Percentiles rank a stretch among this genome's conserved stretches.
Evolutionary conservation across 495 filamentous ascomycete species (phyloP).

Genomic region (Xylaria venustula): DNA sequence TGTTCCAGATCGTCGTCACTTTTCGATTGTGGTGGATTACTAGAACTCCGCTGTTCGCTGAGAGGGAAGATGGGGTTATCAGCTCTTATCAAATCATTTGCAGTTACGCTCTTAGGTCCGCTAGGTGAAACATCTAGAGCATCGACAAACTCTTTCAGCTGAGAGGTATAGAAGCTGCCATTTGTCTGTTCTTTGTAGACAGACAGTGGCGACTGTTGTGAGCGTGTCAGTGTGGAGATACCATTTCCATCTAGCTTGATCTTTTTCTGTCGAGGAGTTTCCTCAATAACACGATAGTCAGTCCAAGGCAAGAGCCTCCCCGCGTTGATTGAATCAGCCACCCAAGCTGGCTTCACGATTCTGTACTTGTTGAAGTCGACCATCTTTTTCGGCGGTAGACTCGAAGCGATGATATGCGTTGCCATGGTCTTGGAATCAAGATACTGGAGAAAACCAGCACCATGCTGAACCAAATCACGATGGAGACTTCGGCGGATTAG

Average conservation of each 20-base stretch:
- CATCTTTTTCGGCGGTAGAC: slow-evolving; percentile 85
- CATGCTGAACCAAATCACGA: slow-evolving; percentile 80
- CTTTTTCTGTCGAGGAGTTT: slow-evolving; percentile 72
- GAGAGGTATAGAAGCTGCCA: slow-evolving; percentile 74
- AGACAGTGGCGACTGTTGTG: slow-evolving; percentile 38
- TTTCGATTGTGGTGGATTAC: neutral
- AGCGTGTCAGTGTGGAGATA: slow-evolving; percentile 63
- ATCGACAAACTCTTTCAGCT: slow-evolving; percentile 50
- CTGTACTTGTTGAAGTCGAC: slow-evolving; percentile 82
- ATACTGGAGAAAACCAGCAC: slow-evolving; percentile 91
- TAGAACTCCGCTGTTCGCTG: neutral
- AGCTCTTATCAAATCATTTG: neutral
- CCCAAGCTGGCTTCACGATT: slow-evolving; percentile 95
- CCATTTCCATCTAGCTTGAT: slow-evolving; percentile 66
- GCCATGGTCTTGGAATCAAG: slow-evolving; percentile 90
- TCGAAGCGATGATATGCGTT: slow-evolving; percentile 92
- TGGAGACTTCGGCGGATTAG: slow-evolving; percentile 52
- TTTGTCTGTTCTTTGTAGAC: slow-evolving; percentile 75
- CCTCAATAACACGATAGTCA: slow-evolving; percentile 75
- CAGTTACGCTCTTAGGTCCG: neutral
- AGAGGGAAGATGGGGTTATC: neutral
- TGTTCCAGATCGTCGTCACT: neutral
- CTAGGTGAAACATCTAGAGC: slow-evolving; percentile 17
- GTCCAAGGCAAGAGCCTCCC: slow-evolving; percentile 83
- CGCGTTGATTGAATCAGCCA: slow-evolving; percentile 81